These are phyloP conservation scores for Dioscorea dumetorum DNA, from an alignment of 106 monocot species.

Conservation along the genomic window DNA sequence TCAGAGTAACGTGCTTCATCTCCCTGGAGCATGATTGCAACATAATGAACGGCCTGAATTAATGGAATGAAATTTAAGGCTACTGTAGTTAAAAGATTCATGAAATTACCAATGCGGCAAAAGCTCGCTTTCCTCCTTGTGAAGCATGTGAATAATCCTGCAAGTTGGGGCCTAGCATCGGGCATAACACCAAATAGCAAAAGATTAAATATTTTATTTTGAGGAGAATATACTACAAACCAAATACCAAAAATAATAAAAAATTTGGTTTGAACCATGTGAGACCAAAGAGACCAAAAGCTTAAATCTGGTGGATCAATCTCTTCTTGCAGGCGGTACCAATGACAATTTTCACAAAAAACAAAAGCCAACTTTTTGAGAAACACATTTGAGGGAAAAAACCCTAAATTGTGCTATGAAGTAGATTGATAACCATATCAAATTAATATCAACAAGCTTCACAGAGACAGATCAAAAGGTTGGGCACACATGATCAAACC, in stretches of 20 bases:
- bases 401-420: not conserved
- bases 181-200: not conserved
- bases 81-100: not conserved
- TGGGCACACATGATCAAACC: too few relatives aligned
- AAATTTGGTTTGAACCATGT: not conserved
- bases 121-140: constrained; percentile 29
- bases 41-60: not conserved
- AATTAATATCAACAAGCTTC: too few relatives aligned
- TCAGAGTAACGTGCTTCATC: constrained; percentile 27
- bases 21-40: constrained; percentile 17
- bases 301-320: not conserved
- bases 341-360: not conserved
- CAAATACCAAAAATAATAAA: not conserved
- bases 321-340: not conserved
- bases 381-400: not conserved
- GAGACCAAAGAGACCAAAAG: not conserved
- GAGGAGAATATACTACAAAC: not conserved
- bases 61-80: not conserved
- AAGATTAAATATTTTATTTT: not conserved
- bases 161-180: constrained; percentile 13
- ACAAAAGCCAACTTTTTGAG: not conserved
- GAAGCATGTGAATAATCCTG: constrained; percentile 18
- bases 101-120: constrained; percentile 26
- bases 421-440: too few relatives aligned
- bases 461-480: too few relatives aligned